Percentiles rank a stretch among this genome's conserved stretches.
These are phyloP conservation scores for Candida dajiaensis DNA, from an alignment of 805 yeast genomes.

Conservation along the genomic window DNA sequence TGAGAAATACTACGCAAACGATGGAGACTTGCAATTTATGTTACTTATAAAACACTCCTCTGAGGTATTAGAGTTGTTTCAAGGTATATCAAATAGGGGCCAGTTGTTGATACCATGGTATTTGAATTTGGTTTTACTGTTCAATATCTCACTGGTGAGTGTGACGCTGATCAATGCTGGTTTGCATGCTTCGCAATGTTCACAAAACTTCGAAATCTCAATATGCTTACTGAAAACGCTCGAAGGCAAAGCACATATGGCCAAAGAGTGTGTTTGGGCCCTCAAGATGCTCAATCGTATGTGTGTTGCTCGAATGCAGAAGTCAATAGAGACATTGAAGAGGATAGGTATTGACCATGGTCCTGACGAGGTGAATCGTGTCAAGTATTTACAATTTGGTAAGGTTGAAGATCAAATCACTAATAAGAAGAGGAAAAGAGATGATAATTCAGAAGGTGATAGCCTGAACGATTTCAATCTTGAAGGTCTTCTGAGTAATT, in stretches of 20 bases:
- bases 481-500: conserved; percentile 34
- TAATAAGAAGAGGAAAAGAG: neutral
- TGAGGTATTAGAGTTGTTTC: conserved; percentile 27
- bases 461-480: conserved; percentile 7
- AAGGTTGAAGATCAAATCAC: conserved; percentile 23
- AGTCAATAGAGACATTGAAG: conserved; percentile 32
- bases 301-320: conserved; percentile 37
- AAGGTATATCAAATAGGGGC: conserved; percentile 26
- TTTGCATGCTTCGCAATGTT: conserved; percentile 11
- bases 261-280: conserved; percentile 58
- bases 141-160: conserved; percentile 37
- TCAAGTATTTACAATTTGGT: conserved; percentile 43
- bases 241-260: conserved; percentile 36
- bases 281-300: conserved; percentile 49
- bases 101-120: conserved; percentile 46
- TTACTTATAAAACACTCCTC: conserved; percentile 28
- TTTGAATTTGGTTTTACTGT: conserved; percentile 37
- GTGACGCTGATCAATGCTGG: conserved; percentile 41
- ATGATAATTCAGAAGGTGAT: neutral
- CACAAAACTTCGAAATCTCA: conserved; percentile 10
- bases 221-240: conserved; percentile 21
- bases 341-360: conserved; percentile 50
- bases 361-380: conserved; percentile 41
- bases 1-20: conserved; percentile 13
- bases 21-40: conserved; percentile 15